phyloP scores from a whole-genome alignment of 345 rosid genomes.

The Camelina sativa region DNA sequence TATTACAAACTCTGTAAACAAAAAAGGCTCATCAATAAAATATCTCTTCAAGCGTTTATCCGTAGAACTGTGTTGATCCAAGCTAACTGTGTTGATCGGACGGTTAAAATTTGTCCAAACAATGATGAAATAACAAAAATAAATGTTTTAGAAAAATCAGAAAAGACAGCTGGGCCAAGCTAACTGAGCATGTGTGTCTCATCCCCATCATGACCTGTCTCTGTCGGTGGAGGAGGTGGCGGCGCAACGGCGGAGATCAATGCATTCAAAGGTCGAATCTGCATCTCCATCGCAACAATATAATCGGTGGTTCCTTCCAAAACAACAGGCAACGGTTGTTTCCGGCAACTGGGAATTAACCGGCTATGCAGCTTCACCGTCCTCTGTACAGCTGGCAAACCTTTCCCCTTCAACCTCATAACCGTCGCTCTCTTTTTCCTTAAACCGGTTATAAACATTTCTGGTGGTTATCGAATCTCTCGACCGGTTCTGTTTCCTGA shows the following conservation, averaged over 20 bases:
- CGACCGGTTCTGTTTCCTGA: conserved; percentile 63
- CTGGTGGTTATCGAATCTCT: conserved; percentile 46
- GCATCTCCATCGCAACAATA: conserved; percentile 95
- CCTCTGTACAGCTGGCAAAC: conserved; percentile 71
- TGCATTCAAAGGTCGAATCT: conserved; percentile 78
- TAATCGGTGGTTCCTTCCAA: conserved; percentile 92
- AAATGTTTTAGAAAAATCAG: too few species aligned
- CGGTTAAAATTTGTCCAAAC: too few species aligned
- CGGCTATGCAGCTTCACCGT: conserved; percentile 79
- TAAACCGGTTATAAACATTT: conserved; percentile 44
- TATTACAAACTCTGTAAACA: too few species aligned
- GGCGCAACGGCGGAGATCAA: conserved; percentile 48
- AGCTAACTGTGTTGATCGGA: too few species aligned
- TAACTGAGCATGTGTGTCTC: too few species aligned
- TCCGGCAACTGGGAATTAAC: conserved; percentile 95
- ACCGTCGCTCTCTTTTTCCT: conserved; percentile 71
- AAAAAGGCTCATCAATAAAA: too few species aligned
- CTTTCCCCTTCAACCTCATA: conserved; percentile 58
- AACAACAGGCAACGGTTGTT: conserved; percentile 79
- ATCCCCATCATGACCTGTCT: too few species aligned
- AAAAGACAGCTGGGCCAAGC: too few species aligned
- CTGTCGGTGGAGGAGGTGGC: too few species aligned
- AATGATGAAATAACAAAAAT: too few species aligned
- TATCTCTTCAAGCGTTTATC: neutral
- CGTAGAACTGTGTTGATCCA: neutral